A percentile compares a stretch with the other conserved stretches of the same genome.
Evolutionary conservation across 2,329 filamentous ascomycete species (phyloP).

Genomic region (Hawksworthiomyces lignivorus): DNA sequence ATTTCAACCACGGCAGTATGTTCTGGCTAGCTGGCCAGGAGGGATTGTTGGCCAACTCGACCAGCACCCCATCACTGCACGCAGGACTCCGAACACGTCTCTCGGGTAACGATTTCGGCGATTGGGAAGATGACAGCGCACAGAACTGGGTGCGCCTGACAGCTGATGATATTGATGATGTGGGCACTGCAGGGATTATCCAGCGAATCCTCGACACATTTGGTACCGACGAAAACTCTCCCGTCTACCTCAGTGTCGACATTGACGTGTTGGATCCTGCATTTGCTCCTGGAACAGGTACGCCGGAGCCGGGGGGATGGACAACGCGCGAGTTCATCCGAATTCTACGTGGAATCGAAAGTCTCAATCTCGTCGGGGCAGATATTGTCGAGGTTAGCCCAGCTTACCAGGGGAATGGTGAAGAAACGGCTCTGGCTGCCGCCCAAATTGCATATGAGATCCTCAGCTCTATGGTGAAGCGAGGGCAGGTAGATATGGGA

Average conservation of each 20-base stretch:
- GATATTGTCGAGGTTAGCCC: constrained; percentile 87
- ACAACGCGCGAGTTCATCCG: constrained; percentile 80
- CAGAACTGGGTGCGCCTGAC: constrained; percentile 74
- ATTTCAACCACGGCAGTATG: constrained; percentile 80
- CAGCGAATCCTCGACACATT: constrained; percentile 62
- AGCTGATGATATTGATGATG: constrained; percentile 71
- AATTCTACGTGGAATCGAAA: constrained; percentile 74
- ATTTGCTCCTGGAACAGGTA: constrained; percentile 54
- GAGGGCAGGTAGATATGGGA: constrained; percentile 29
- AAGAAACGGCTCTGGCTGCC: constrained; percentile 74
- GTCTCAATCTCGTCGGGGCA: constrained; percentile 76
- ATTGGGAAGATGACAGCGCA: constrained; percentile 62
- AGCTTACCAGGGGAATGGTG: constrained; percentile 71
- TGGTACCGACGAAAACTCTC: constrained; percentile 54
- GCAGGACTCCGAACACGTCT: constrained; percentile 74
- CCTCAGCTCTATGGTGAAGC: constrained; percentile 62
- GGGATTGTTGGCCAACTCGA: constrained; percentile 32
- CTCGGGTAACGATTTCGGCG: constrained; percentile 53
- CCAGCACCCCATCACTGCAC: constrained; percentile 56
- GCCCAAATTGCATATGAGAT: constrained; percentile 82
- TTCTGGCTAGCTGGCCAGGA: constrained; percentile 77
- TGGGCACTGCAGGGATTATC: constrained; percentile 38
- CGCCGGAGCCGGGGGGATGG: constrained; percentile 86
- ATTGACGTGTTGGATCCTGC: constrained; percentile 31
- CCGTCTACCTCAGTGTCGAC: constrained; percentile 44